phyloP scores from a whole-genome alignment of 2,329 filamentous ascomycete genomes.

The Paraconiothyrium sp. region DNA sequence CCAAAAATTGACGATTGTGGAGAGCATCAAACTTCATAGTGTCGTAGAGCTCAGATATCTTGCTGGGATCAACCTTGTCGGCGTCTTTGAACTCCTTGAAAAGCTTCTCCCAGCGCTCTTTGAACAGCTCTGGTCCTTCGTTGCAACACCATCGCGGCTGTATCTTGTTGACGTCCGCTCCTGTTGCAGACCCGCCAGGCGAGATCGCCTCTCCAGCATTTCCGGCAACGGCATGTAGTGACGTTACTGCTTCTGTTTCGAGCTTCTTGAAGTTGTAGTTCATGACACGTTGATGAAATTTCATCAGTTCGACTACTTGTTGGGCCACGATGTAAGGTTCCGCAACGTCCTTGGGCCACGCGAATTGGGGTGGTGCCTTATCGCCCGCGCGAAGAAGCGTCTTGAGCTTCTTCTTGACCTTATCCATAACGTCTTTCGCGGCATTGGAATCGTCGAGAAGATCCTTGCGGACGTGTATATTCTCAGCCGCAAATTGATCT shows the following conservation, averaged over 20 bases:
- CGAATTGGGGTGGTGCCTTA: conserved; percentile 91
- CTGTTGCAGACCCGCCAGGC: conserved; percentile 51
- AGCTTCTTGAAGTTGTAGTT: conserved; percentile 89
- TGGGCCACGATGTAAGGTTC: conserved; percentile 94
- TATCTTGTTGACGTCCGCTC: conserved; percentile 60
- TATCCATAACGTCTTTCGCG: conserved; percentile 99
- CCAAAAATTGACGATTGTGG: conserved; percentile 94
- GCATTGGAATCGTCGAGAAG: conserved; percentile 97
- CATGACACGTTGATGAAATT: conserved; percentile 96
- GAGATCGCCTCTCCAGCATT: conserved; percentile 45
- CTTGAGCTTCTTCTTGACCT: conserved; percentile 99
- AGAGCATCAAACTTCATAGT: conserved; percentile 99
- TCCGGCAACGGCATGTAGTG: conserved; percentile 59
- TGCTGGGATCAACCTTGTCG: conserved; percentile 98
- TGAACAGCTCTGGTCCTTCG: conserved; percentile 93
- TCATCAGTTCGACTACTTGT: conserved; percentile 94
- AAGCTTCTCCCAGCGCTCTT: conserved; percentile 97
- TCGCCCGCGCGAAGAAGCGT: conserved; percentile 90
- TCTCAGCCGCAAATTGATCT: conserved; percentile 84
- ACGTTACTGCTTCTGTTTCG: conserved; percentile 70
- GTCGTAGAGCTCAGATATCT: conserved; percentile 97
- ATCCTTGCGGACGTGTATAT: conserved; percentile 92
- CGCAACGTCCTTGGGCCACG: conserved; percentile 94
- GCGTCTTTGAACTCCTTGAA: conserved; percentile 96
- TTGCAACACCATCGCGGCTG: conserved; percentile 96